These are phyloP conservation scores for Alternaria sp. DNA, from an alignment of 2,329 filamentous ascomycete genomes.

Conservation along the genomic window DNA sequence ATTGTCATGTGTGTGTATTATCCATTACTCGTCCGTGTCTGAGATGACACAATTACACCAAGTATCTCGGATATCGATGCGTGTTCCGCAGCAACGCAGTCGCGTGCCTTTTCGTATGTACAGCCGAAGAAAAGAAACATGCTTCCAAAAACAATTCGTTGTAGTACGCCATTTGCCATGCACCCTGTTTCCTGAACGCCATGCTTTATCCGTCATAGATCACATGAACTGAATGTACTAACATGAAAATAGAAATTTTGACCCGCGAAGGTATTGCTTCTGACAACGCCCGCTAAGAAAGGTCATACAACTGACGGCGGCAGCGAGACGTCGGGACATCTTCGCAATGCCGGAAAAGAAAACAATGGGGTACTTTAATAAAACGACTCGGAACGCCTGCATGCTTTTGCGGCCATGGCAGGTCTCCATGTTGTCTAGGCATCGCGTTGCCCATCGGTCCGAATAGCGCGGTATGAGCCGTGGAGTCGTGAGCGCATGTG, in stretches of 20 bases:
- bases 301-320: constrained; percentile 4
- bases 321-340: constrained; percentile 2
- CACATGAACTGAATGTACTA: constrained; percentile 29
- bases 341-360: constrained; percentile 6
- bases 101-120: constrained; percentile 6
- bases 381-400: constrained; percentile 3
- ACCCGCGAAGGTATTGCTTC: constrained; percentile 33
- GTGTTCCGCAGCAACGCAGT: constrained; percentile 4
- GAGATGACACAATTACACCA: constrained; percentile 11
- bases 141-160: constrained; percentile 10
- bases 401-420: neutral
- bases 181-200: constrained; percentile 28
- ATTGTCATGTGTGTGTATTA: constrained; percentile 6
- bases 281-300: constrained; percentile 34
- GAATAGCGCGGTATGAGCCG: neutral
- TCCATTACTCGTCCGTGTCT: constrained; percentile 10
- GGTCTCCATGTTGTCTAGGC: constrained; percentile 1
- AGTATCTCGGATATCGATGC: constrained; percentile 12
- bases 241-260: constrained; percentile 33
- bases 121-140: constrained; percentile 15
- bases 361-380: constrained; percentile 13
- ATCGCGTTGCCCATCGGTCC: constrained; percentile 8
- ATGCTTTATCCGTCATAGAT: constrained; percentile 18
- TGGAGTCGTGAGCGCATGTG: constrained; percentile 8
- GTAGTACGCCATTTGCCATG: constrained; percentile 25